Percentiles rank a stretch among this genome's conserved stretches.
Evolutionary conservation across 2,329 filamentous ascomycete genomes (phyloP).

Genomic region (Acrodontium crateriforme): DNA sequence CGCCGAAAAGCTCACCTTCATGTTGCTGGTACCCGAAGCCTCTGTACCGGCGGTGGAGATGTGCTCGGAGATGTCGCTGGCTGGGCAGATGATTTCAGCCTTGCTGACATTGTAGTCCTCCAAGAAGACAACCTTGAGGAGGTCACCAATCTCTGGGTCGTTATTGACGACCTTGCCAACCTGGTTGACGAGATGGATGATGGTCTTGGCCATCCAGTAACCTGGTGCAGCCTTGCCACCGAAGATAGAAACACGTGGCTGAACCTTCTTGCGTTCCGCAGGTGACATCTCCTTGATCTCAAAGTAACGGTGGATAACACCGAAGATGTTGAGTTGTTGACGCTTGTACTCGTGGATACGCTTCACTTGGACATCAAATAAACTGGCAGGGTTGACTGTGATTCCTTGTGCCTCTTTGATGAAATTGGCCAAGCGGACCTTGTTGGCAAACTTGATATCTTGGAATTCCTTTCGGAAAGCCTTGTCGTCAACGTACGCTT

Average conservation of each 20-base stretch:
- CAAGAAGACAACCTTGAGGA: slow-evolving; percentile 92
- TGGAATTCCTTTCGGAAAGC: slow-evolving; percentile 89
- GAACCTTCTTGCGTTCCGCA: slow-evolving; percentile 73
- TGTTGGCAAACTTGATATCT: slow-evolving; percentile 94
- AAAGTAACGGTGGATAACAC: slow-evolving; percentile 89
- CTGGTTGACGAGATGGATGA: slow-evolving; percentile 85
- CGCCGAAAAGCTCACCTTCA: slow-evolving; percentile 63
- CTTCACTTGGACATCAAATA: slow-evolving; percentile 98
- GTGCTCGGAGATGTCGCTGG: slow-evolving; percentile 93
- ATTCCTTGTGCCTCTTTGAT: slow-evolving; percentile 73
- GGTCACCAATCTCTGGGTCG: slow-evolving; percentile 79
- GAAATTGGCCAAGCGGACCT: slow-evolving; percentile 78
- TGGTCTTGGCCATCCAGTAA: slow-evolving; percentile 99
- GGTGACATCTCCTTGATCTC: slow-evolving; percentile 72
- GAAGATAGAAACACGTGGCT: slow-evolving; percentile 86
- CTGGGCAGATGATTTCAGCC: slow-evolving; percentile 89
- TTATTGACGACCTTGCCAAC: slow-evolving; percentile 85
- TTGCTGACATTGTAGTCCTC: slow-evolving; percentile 99
- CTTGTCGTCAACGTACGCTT: slow-evolving; percentile 71
- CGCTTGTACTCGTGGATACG: slow-evolving; percentile 99
- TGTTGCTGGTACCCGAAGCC: slow-evolving; percentile 80
- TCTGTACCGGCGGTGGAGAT: slow-evolving; percentile 97
- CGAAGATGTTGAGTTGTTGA: slow-evolving; percentile 95
- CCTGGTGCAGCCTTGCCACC: slow-evolving; percentile 95
- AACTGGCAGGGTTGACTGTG: slow-evolving; percentile 68